Base-by-base conservation (phyloP, 2,329 filamentous ascomycete species). In the Sporothrix variecibatus region DNA sequence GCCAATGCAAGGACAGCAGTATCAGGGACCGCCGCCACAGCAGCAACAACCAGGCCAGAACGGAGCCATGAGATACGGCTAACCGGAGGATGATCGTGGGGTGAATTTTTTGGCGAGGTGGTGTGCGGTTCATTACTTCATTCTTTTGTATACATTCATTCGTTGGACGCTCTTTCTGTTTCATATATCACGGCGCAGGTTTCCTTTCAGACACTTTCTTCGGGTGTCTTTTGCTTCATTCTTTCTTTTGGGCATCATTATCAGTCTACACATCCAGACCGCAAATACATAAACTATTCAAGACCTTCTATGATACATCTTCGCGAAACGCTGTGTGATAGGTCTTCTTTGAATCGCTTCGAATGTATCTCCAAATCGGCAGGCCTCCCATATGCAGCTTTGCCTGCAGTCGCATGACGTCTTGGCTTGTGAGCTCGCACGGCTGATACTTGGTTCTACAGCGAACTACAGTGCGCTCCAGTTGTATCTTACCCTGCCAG, bases 41-140 rank as follows among this genome's bases (percentile, higher is more conserved):
- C 43, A 69, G n/a, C 62, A 67, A 15, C 74, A 76, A 40, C 76
- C 77, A 53, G 60, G 69, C n/a, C 72, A 76, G 46, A 75, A 80
- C 31, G 65, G 77, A n/a, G 78, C 77, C 58, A 82, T 77, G 75
- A 49, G 78, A 34, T 82, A 82, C 60, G 76, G 77, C 7, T 81
- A 73, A 77, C n/a, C 7, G 6, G 23, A 11, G 38, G n/a, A 23
- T 28, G n/a, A 20, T 15, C 28, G 31, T 6, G 49, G 17, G 38
- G 62, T 26, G 9, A 43, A 7, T 26, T 49, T 17, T 11, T 46
- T n/a, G 49, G 49, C 15, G 1, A 1, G 58, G 38, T 68, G 17
- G 51, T 17, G 9, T 31, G 15, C 34, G 4, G 4, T 8, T 56
- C 28, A 43, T 9, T 49, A 28, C 34, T 4, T 51, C 20, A 1